phyloP scores from a whole-genome alignment of 805 yeast species.

The Myxozyma melibiosi region DNA sequence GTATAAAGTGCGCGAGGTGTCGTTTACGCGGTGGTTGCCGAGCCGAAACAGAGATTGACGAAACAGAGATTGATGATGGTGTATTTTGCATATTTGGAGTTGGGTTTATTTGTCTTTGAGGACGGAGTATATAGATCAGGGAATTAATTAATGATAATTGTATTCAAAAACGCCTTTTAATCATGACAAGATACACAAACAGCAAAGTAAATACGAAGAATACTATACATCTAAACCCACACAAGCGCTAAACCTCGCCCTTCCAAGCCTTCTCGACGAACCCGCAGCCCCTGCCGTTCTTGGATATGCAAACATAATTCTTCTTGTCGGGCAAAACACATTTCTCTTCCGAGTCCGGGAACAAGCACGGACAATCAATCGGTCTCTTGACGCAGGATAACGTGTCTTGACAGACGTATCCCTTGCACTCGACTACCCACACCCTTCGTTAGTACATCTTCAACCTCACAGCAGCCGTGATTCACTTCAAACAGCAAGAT shows the following conservation, averaged over 20 bases:
- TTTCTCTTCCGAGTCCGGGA: conserved; percentile 79
- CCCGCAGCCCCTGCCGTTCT: conserved; percentile 71
- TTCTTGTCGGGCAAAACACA: conserved; percentile 72
- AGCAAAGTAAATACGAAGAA: not conserved
- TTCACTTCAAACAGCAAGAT: too few species aligned
- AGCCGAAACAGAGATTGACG: conserved; percentile 72
- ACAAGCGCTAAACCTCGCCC: conserved; percentile 49
- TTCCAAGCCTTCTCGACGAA: conserved; percentile 77
- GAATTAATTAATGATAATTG: too few species aligned
- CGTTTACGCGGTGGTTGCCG: conserved; percentile 83
- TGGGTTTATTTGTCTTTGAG: not conserved
- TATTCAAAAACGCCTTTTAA: too few species aligned
- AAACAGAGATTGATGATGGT: not conserved
- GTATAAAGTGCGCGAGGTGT: conserved; percentile 63
- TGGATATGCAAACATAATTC: conserved; percentile 78
- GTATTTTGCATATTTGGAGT: not conserved
- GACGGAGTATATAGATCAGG: not conserved
- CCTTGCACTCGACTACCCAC: conserved; percentile 57
- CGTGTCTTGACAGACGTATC: conserved; percentile 82
- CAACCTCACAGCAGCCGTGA: too few species aligned
- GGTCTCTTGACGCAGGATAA: conserved; percentile 70
- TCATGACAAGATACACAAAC: not conserved
- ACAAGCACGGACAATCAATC: conserved; percentile 86
- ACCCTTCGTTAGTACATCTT: too few species aligned
- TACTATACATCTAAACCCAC: not conserved